Conservation (phyloP, 2,329 filamentous ascomycete genomes). For the Teratosphaeria gauchensis region DNA sequence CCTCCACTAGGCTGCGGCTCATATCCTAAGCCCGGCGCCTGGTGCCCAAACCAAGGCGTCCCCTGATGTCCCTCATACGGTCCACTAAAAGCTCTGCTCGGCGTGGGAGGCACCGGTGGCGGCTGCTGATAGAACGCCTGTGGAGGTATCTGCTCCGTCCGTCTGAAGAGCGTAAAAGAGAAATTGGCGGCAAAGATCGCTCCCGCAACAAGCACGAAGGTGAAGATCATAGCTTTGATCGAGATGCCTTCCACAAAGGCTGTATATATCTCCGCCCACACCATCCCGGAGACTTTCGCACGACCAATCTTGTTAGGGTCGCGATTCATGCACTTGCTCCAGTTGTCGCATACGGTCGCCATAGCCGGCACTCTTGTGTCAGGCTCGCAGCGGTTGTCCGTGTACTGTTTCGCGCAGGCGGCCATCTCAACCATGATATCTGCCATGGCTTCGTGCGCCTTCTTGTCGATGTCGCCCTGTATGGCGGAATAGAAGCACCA, state of each 20-base stretch:
- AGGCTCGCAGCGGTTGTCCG: conserved; percentile 63
- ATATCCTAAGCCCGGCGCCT: conserved; percentile 5
- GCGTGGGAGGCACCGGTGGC: conserved; percentile 23
- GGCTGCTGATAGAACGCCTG: conserved; percentile 10
- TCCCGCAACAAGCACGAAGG: conserved; percentile 38
- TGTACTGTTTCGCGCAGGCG: conserved; percentile 63
- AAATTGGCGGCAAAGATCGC: conserved; percentile 50
- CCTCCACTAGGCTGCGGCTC: conserved; percentile 25
- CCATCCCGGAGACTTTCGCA: conserved; percentile 73
- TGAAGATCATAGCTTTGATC: conserved; percentile 65
- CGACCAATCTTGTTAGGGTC: conserved; percentile 70
- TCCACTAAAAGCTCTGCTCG: conserved; percentile 24
- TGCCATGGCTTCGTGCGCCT: conserved; percentile 57
- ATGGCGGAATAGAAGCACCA: conserved; percentile 62
- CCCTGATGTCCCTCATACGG: conserved; percentile 15
- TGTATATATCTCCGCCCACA: conserved; percentile 88
- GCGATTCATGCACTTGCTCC: conserved; percentile 79
- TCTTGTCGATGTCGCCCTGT: conserved; percentile 63
- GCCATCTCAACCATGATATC: conserved; percentile 61
- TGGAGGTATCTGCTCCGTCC: not conserved
- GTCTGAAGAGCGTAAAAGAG: conserved; percentile 35
- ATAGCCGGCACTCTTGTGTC: conserved; percentile 62
- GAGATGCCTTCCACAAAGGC: conserved; percentile 85
- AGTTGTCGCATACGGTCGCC: conserved; percentile 62
- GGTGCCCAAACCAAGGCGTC: conserved; percentile 22